Base-by-base conservation (phyloP, 2,329 filamentous ascomycete species). In the Calonectria hongkongensis region DNA sequence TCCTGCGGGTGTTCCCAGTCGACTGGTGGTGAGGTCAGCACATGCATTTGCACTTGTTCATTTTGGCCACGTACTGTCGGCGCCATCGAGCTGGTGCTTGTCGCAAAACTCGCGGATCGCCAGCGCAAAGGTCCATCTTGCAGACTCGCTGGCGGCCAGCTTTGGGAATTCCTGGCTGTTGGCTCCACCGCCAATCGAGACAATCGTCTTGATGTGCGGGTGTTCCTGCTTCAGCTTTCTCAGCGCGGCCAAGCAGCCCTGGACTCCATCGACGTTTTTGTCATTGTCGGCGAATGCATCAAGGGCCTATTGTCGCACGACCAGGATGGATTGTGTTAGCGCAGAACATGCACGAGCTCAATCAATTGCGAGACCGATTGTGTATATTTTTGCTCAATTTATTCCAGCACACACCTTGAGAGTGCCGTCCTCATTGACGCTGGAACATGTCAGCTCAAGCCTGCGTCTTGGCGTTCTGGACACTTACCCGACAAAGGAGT, bases 1-100 rank as follows among this genome's bases (percentile, higher is more conserved):
- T 89, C 85, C 6, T 87, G 83, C 1, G 92, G 92, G 71, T 93
- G 90, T 77, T 94, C 92, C 92, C 92, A 94, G 81, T 94, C 92
- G 76, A 94, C 91, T 93, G 47, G 5, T n/a, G 12, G 2, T 1
- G 30, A 1, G 4, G 15, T 15, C 2, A 30, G 63, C 12, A 21
- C 74, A 66, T 4, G 18, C 27, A 43, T 8, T 16, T 28, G 8
- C 13, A 28, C n/a, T 4, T 27, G 18, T 30, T 28, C 15, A 43
- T 27, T 28, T 28, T 9, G 2, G 12, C 27, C 1, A 74, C 80
- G 69, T 83, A 92, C 91, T 88, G 74, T 94, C 92, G 36, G 93
- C 88, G 2, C 92, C 92, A 78, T 94, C 91, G 13, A 94, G 85
- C 1, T 85, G 84, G 79, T 90, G 90, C 63, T 86, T 82, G 72